A percentile compares a stretch with the other conserved stretches of the same genome.
Conservation (phyloP, 495 filamentous ascomycete species). For the Hypoxylon rickii region DNA sequence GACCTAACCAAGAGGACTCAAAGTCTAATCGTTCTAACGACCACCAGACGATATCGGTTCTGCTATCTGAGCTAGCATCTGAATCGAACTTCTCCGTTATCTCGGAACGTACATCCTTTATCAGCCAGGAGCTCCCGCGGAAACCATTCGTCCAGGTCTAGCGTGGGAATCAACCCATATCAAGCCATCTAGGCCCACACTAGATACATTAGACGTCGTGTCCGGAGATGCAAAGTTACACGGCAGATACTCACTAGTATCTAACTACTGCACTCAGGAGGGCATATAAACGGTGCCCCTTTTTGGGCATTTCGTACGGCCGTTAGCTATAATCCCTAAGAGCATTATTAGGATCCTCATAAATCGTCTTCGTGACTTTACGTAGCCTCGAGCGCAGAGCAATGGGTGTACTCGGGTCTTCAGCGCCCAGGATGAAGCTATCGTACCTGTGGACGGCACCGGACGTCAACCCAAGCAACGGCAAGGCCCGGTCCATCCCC, state of each 20-base stretch:
- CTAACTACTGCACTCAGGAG: slow-evolving; percentile 3
- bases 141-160: slow-evolving; percentile 27
- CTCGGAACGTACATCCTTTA: slow-evolving; percentile 15
- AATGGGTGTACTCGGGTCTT: not conserved
- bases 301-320: slow-evolving; percentile 1
- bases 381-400: not conserved
- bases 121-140: slow-evolving; percentile 33
- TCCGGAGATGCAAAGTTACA: slow-evolving; percentile 39
- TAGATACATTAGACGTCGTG: slow-evolving; percentile 19
- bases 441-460: slow-evolving; percentile 62
- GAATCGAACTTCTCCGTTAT: slow-evolving; percentile 15
- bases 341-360: not conserved
- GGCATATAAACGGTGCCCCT: slow-evolving; percentile 13
- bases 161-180: slow-evolving; percentile 11
- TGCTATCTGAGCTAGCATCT: slow-evolving; percentile 4
- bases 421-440: slow-evolving; percentile 39
- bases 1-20: not conserved
- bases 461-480: slow-evolving; percentile 73
- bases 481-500: slow-evolving; percentile 81
- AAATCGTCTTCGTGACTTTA: not conserved
- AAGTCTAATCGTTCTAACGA: not conserved
- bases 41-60: slow-evolving; percentile 5
- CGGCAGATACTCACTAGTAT: slow-evolving; percentile 14
- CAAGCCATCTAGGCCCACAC: slow-evolving; percentile 12
- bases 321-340: not conserved